These are phyloP conservation scores for Cyanidioschyzon merolae DNA, from an alignment of 23 red algal genomes.

Conservation along the genomic window DNA sequence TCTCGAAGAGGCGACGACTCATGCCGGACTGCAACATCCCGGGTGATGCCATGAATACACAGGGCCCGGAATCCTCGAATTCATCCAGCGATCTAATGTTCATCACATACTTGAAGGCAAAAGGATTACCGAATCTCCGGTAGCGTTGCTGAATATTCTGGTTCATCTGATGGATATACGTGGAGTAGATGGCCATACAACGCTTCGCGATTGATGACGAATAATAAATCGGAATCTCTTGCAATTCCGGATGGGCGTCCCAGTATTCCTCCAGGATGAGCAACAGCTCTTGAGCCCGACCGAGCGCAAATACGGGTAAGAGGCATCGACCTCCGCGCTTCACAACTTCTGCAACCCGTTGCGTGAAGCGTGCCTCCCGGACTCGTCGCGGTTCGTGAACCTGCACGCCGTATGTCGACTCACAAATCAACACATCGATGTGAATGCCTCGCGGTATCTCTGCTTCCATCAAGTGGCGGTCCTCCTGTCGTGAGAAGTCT, in stretches of 20 bases:
- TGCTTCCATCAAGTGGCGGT: constrained; percentile 90
- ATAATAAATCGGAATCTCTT: constrained; percentile 96
- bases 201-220: constrained; percentile 87
- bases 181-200: constrained; percentile 96
- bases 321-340: constrained; percentile 77
- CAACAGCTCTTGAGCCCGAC: constrained; percentile 88
- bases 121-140: constrained; percentile 70
- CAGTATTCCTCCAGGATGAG: constrained; percentile 98
- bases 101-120: constrained; percentile 96
- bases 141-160: constrained; percentile 78
- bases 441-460: constrained; percentile 77
- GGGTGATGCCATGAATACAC: constrained; percentile 98
- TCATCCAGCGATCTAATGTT: constrained; percentile 57
- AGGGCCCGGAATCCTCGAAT: constrained; percentile 83
- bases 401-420: constrained; percentile 90
- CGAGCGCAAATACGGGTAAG: constrained; percentile 94
- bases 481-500: constrained; percentile 95
- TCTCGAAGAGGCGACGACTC: constrained; percentile 75
- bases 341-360: constrained; percentile 78
- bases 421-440: constrained; percentile 80
- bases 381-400: constrained; percentile 80
- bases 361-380: constrained; percentile 89
- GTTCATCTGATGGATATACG: constrained; percentile 99
- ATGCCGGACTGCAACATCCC: constrained; percentile 95
- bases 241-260: constrained; percentile 90